Percentiles rank a stretch among this genome's conserved stretches.
Conservation (phyloP, 495 filamentous ascomycete genomes). For the Achaetomiella virescens region DNA sequence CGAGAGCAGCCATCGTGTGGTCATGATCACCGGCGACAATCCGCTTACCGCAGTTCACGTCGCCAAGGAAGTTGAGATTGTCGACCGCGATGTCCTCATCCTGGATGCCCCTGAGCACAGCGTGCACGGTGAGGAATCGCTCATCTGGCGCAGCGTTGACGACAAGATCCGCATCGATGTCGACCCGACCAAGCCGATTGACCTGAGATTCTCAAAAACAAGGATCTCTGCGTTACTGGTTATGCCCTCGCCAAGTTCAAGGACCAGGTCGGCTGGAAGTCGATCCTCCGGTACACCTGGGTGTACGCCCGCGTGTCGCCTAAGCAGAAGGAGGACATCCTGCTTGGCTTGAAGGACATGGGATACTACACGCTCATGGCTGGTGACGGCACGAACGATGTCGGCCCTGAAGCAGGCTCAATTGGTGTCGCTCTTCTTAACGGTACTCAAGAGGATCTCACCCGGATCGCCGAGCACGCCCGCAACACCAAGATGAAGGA, state of each 20-base stretch:
- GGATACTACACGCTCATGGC: constrained; percentile 99
- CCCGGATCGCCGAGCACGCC: constrained; percentile 85
- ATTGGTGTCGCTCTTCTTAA: constrained; percentile 95
- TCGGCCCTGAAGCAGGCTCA: constrained; percentile 96
- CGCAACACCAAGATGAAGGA: constrained; percentile 96
- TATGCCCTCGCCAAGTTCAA: constrained; percentile 90
- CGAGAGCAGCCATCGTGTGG: constrained; percentile 94
- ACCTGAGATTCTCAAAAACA: constrained; percentile 73
- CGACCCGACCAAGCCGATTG: constrained; percentile 73
- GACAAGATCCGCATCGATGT: constrained; percentile 85
- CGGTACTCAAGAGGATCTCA: constrained; percentile 83
- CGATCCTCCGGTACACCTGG: constrained; percentile 84
- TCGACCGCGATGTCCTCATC: constrained; percentile 91
- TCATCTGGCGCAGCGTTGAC: constrained; percentile 94
- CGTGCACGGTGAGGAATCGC: constrained; percentile 59
- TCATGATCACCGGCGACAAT: constrained; percentile 99
- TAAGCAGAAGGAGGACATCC: constrained; percentile 98
- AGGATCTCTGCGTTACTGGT: constrained; percentile 94
- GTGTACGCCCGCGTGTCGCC: constrained; percentile 97
- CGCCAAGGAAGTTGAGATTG: constrained; percentile 91
- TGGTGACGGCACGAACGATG: constrained; percentile 97
- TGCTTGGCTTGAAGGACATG: constrained; percentile 88
- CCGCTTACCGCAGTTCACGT: constrained; percentile 95
- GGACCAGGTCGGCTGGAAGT: constrained; percentile 61
- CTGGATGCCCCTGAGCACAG: constrained; percentile 92